Evolutionary conservation across 2,329 filamentous ascomycete genomes (phyloP).

Genomic region (Paracoccidioides brasiliensis): DNA sequence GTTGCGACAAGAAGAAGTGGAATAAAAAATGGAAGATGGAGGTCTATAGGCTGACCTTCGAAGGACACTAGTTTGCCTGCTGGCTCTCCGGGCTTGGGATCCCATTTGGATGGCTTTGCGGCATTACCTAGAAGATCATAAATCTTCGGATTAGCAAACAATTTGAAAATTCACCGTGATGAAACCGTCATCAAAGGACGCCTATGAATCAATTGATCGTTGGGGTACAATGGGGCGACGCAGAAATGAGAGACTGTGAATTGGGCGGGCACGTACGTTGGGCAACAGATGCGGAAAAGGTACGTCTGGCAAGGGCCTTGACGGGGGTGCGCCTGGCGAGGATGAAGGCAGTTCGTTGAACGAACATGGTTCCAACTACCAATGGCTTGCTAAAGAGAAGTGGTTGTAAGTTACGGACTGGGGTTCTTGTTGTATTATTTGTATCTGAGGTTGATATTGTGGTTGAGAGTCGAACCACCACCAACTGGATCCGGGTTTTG

Average conservation of each 20-base stretch:
- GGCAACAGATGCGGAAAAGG: conserved; percentile 33
- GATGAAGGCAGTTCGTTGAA: conserved; percentile 34
- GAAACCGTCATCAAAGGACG: not conserved
- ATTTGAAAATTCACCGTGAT: not conserved
- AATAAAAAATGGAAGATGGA: conserved; percentile 8
- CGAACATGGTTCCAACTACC: conserved; percentile 29
- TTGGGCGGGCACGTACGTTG: conserved; percentile 32
- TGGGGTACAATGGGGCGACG: conserved; percentile 3
- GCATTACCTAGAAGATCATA: conserved; percentile 10
- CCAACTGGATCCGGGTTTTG: not conserved
- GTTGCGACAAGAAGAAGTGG: not conserved
- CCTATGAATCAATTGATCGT: not conserved
- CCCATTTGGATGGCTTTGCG: conserved; percentile 23
- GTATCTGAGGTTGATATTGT: not conserved
- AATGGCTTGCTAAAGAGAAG: not conserved
- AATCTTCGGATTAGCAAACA: conserved; percentile 6
- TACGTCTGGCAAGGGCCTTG: conserved; percentile 30
- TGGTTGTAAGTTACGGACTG: not conserved
- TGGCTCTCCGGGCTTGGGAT: conserved; percentile 25
- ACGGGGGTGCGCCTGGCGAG: conserved; percentile 34
- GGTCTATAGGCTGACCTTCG: conserved; percentile 27
- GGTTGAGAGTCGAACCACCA: not conserved
- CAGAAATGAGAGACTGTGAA: not conserved
- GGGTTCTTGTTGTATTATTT: not conserved
- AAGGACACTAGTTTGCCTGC: conserved; percentile 33